Conservation (phyloP, 2,329 filamentous ascomycete species). For the Chaetomiaceae sp. region DNA sequence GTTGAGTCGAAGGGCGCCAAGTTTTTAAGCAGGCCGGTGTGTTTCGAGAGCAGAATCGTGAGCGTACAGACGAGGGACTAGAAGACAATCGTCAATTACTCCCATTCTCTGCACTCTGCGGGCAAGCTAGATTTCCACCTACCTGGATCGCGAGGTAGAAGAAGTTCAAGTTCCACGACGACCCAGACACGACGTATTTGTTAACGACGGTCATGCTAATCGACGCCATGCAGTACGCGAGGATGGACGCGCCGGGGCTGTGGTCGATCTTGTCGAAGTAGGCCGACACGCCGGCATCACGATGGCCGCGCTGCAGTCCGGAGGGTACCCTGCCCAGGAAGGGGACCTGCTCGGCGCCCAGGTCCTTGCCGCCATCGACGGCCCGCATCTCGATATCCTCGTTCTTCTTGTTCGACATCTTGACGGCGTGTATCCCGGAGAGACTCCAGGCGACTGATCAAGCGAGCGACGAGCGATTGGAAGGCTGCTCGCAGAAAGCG, state of each 20-base stretch:
- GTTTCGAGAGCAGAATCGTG: conserved; percentile 78
- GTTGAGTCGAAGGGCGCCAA: conserved; percentile 75
- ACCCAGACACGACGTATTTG: conserved; percentile 93
- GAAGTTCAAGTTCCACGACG: conserved; percentile 92
- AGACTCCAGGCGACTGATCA: conserved; percentile 13
- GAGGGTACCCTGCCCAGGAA: conserved; percentile 42
- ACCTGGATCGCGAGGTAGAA: conserved; percentile 92
- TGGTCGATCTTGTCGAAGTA: conserved; percentile 55
- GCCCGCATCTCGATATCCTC: conserved; percentile 70
- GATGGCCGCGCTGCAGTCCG: conserved; percentile 28
- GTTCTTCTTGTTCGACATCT: conserved; percentile 86
- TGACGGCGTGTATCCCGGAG: conserved; percentile 22
- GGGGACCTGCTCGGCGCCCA: conserved; percentile 47
- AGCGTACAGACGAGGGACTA: conserved; percentile 85
- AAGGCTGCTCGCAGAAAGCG: background rate
- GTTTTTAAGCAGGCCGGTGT: conserved; percentile 73
- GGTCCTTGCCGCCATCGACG: conserved; percentile 49
- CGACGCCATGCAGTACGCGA: conserved; percentile 90
- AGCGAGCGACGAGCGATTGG: conserved; percentile 6
- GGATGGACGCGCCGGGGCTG: conserved; percentile 71
- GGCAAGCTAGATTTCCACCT: conserved; percentile 29
- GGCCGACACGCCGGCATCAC: conserved; percentile 29
- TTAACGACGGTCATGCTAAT: conserved; percentile 99
- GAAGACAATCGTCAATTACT: background rate
- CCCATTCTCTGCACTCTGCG: background rate